Conservation (phyloP, 2,329 filamentous ascomycete genomes). For the Teratosphaeria nubilosa region DNA sequence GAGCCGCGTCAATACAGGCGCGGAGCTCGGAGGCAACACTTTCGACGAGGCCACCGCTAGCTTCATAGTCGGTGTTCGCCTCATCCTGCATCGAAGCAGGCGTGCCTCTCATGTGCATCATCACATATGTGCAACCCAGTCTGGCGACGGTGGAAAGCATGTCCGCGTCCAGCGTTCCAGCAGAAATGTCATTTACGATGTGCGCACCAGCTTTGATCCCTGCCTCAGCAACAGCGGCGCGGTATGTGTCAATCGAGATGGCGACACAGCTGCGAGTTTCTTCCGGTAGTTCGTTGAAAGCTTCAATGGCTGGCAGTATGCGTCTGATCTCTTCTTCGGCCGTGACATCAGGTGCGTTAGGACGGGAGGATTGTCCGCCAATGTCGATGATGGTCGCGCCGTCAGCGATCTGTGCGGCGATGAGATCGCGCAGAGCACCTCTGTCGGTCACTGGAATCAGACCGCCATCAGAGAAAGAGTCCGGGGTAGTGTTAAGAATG, state of each 20-base stretch:
- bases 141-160: constrained; percentile 77
- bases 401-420: constrained; percentile 51
- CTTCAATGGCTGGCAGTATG: constrained; percentile 66
- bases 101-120: constrained; percentile 92
- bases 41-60: constrained; percentile 48
- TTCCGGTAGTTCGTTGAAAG: constrained; percentile 59
- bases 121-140: constrained; percentile 65
- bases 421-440: constrained; percentile 44
- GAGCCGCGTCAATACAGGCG: constrained; percentile 61
- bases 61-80: constrained; percentile 47
- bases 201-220: constrained; percentile 73
- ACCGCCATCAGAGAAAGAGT: constrained; percentile 94
- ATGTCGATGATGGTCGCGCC: constrained; percentile 84
- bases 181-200: constrained; percentile 91
- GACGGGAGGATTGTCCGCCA: constrained; percentile 86
- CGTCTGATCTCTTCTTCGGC: constrained; percentile 65
- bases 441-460: constrained; percentile 42
- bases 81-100: constrained; percentile 69
- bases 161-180: constrained; percentile 62
- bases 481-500: constrained; percentile 87
- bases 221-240: constrained; percentile 67
- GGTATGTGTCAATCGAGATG: constrained; percentile 89
- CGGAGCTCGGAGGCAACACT: constrained; percentile 59
- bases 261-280: constrained; percentile 45
- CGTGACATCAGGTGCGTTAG: constrained; percentile 58